Conservation (phyloP, 2,329 filamentous ascomycete species). For the Botrytis byssoidea region DNA sequence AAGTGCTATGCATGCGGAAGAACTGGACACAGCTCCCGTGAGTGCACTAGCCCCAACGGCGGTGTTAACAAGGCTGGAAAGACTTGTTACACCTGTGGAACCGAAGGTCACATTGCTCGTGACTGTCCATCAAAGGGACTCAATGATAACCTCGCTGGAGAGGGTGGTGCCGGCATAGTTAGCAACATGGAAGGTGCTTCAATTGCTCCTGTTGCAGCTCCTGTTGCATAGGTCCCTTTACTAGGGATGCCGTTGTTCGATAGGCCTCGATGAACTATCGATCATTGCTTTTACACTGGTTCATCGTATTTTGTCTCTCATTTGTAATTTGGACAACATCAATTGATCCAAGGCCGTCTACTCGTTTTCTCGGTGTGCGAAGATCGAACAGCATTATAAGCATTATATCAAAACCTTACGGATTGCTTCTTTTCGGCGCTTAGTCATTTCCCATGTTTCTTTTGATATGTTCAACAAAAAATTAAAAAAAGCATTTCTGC, state of each 20-base stretch:
- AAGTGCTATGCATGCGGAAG: slow-evolving; percentile 80
- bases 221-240: slow-evolving; percentile 29
- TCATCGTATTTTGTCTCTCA: slow-evolving; percentile 36
- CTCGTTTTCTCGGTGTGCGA: slow-evolving; percentile 38
- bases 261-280: slow-evolving; percentile 40
- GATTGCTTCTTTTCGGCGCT: slow-evolving; percentile 38
- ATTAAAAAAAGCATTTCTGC: slow-evolving; percentile 33
- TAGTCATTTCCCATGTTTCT: slow-evolving; percentile 36
- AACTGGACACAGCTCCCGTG: slow-evolving; percentile 52
- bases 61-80: slow-evolving; percentile 95
- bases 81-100: slow-evolving; percentile 97
- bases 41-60: slow-evolving; percentile 61
- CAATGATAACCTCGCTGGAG: slow-evolving; percentile 41
- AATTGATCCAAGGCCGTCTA: slow-evolving; percentile 29
- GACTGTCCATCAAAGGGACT: slow-evolving; percentile 65
- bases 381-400: slow-evolving; percentile 25
- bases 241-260: slow-evolving; percentile 32
- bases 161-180: slow-evolving; percentile 31
- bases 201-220: slow-evolving; percentile 43
- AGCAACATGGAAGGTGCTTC: slow-evolving; percentile 41
- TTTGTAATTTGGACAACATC: slow-evolving; percentile 37
- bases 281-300: slow-evolving; percentile 28
- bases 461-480: slow-evolving; percentile 29
- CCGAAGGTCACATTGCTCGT: slow-evolving; percentile 92
- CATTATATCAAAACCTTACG: slow-evolving; percentile 29